Base-by-base conservation (phyloP, 768 basidiomycete genomes). In the Panus rudis region DNA sequence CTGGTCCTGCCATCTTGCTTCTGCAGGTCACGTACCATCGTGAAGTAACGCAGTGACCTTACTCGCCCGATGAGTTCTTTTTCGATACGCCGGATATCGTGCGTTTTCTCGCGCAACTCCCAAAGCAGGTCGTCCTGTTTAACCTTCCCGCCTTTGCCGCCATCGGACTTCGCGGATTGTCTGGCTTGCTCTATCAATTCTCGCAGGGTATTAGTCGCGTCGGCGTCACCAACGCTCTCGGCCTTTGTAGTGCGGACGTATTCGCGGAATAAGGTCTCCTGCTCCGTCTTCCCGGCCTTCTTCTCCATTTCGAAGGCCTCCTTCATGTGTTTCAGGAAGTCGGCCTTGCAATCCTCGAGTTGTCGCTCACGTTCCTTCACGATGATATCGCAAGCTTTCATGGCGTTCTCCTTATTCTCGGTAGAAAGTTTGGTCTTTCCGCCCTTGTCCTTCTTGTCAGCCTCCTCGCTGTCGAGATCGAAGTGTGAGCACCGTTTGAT, bases 401-500 rank as follows among this genome's bases (percentile, higher is more conserved):
- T 84, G 0, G 93, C 92, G 49, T 92, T 76, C 47, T 76, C 75
- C 44, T 68, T 68, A 24, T 70, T 56, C n/a, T 70, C 68, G 14
- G 75, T 77, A n/a, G n/a, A n/a, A n/a, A n/a, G n/a, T n/a, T n/a
- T n/a, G n/a, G n/a, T n/a, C n/a, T n/a, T n/a, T n/a, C n/a, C n/a
- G n/a, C n/a, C n/a, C n/a, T n/a, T n/a, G n/a, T n/a, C n/a, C n/a
- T n/a, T n/a, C n/a, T n/a, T n/a, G n/a, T n/a, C n/a, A n/a, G n/a
- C n/a, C n/a, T n/a, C n/a, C n/a, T n/a, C n/a, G n/a, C n/a, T n/a
- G 42, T 90, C 87, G 25, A 92, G 71, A 51, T 92, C 89, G 61
- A 94, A 97, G 59, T 94, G 92, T 4, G 92, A 93, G 59, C 92
- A 94, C 28, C 93, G 84, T 58, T 97, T 97, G 46, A 97, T 72